These are phyloP conservation scores for Chlamydomonas schloesseri DNA, from an alignment of 139 green algal species.

Conservation along the genomic window DNA sequence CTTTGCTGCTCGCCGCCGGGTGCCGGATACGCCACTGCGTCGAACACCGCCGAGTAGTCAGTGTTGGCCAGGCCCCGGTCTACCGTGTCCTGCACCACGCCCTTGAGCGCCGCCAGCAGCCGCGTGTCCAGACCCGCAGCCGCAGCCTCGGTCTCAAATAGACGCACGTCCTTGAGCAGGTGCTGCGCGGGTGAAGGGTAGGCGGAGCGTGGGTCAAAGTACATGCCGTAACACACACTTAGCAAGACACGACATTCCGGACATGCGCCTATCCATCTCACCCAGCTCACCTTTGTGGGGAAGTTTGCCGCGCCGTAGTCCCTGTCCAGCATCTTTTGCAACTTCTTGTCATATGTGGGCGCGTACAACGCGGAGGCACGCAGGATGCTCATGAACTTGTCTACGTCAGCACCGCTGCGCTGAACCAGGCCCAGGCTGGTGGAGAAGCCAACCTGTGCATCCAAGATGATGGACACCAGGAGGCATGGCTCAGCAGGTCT, in stretches of 20 bases:
- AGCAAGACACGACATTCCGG: too few species aligned
- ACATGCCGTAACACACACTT: too few species aligned
- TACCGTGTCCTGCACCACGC: constrained; percentile 22
- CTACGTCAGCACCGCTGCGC: constrained; percentile 28
- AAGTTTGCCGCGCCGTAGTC: constrained; percentile 41
- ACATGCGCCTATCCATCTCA: too few species aligned
- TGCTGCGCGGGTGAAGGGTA: background rate
- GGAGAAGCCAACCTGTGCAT: constrained; percentile 42
- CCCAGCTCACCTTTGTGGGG: constrained; percentile 16
- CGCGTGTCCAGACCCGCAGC: constrained; percentile 30
- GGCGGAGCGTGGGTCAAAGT: too few species aligned
- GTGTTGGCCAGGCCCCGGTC: constrained; percentile 35
- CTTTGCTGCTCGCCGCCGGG: too few species aligned
- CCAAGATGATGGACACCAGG: too few species aligned
- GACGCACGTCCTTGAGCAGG: constrained; percentile 41
- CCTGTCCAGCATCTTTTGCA: constrained; percentile 44
- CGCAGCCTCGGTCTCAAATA: constrained; percentile 38
- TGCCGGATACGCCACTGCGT: constrained; percentile 13
- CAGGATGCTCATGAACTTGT: constrained; percentile 39
- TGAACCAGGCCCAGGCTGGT: constrained; percentile 36
- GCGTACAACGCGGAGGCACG: constrained; percentile 39
- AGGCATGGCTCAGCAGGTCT: too few species aligned
- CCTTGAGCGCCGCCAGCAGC: constrained; percentile 28
- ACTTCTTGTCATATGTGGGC: constrained; percentile 46
- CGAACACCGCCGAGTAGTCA: constrained; percentile 29